Base-by-base conservation (phyloP, 208 protist genomes). In the Trypanosoma rangeli region DNA sequence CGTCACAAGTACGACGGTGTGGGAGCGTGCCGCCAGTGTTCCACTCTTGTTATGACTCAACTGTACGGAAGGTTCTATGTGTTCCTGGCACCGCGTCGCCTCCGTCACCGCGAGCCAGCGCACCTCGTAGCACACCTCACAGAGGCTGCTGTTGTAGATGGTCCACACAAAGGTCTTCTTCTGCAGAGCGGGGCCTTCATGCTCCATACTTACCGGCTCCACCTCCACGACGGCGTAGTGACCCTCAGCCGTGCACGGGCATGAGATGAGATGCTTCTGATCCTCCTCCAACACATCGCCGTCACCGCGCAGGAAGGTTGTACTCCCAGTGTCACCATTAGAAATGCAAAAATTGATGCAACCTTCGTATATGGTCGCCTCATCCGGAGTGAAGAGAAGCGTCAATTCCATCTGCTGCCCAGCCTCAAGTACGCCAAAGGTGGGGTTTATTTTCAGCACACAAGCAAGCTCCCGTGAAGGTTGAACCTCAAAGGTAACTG, bases 131-230 rank as follows among this genome's bases (percentile, higher is more conserved):
- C 66, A 70, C 64, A 94, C 80, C 1, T 86, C 85, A 72, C 89
- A 93, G 10, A 86, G 26, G 60, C 89, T 76, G 70, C 88, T 93
- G 74, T 95, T 96, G 80, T 92, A 97, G 22, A 97, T 76, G 8
- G 89, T 95, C 62, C 94, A 79, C 31, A 76, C 70, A 33, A 79
- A 81, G 22, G 72, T 83, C 61, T 72, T 72, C 57, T 82, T 68
- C 49, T 90, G 64, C 46, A 83, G 74, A 7, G 84, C 76, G 24
- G 85, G 82, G 46, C 92, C 80, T 46, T 87, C 81, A 22, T 84
- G 79, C 76, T 93, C 83, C 54, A 97, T 70, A 12, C 64, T 59
- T 20, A 76, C 76, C 31, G 95, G 95, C 64, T 96, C 90, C 35
- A 97, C 65, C 59, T 89, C 81, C 29, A 98, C 79, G 7, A 80